Conservation (phyloP, 192 early-diverging fungal genomes). For the Neocallimastix lanati region DNA sequence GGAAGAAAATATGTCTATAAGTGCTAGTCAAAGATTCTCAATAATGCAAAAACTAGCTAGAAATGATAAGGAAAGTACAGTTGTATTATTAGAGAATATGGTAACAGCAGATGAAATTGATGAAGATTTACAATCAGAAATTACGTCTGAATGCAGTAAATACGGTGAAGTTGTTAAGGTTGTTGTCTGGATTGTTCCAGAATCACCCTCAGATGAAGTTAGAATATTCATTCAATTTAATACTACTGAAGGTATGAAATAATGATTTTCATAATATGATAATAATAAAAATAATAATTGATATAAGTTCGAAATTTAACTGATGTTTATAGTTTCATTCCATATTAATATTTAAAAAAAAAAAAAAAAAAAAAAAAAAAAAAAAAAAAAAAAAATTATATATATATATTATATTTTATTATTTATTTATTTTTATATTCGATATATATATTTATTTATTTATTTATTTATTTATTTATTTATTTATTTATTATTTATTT, state of each 20-base stretch:
- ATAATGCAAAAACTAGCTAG: slow-evolving; percentile 53
- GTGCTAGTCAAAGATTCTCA: slow-evolving; percentile 31
- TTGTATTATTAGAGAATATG: slow-evolving; percentile 50
- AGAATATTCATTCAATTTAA: slow-evolving; percentile 60
- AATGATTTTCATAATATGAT: too few species aligned
- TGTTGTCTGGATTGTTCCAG: slow-evolving; percentile 26
- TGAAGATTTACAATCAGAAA: slow-evolving; percentile 63
- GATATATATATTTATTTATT: too few species aligned
- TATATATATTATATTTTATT: too few species aligned
- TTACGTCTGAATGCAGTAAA: slow-evolving; percentile 63
- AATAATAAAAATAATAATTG: too few species aligned
- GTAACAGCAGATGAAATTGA: slow-evolving; percentile 52
- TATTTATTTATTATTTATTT: too few species aligned
- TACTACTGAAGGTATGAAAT: slow-evolving; percentile 19
- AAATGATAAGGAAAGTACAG: slow-evolving; percentile 5
- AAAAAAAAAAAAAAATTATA: too few species aligned
- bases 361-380: too few species aligned
- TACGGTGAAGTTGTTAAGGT: slow-evolving; percentile 54
- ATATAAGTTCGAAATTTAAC: too few species aligned
- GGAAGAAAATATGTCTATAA: slow-evolving; percentile 21
- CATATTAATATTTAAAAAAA: too few species aligned
- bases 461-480: not conserved
- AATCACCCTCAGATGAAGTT: slow-evolving; percentile 14
- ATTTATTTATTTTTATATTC: too few species aligned
- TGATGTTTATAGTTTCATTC: too few species aligned